Base-by-base conservation (phyloP, 2,329 filamentous ascomycete genomes). In the Alternaria brassicicola region DNA sequence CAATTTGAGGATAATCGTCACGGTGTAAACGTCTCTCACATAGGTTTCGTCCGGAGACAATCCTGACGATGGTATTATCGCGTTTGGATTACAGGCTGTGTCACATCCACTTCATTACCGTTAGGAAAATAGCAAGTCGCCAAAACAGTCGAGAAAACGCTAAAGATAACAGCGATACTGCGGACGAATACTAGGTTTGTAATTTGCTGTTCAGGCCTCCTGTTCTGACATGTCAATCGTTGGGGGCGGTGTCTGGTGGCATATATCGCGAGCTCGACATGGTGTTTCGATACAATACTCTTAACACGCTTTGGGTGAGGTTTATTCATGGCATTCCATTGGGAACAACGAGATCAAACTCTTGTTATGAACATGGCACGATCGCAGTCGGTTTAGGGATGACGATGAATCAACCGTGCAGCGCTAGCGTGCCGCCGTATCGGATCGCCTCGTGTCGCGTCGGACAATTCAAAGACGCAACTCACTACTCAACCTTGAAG, bases 1-100 rank as follows among this genome's bases (percentile, higher is more conserved):
- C 5, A 45, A 50, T 53, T 72, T 67, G 17, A 67, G 66, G 50
- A 73, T 71, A 39, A 73, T 69, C 4, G 70, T 73, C 9, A 71
- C 2, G 9, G 69, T 70, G 43, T 65, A 72, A 7, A 69, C 59
- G 9, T 69, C 65, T 19, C n/a, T 19, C 35, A 10, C n/a, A 19
- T 15, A 36, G n/a, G 35, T n/a, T 36, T 17, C 19, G n/a, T 17
- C 17, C 35, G 19, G 25, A 7, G 35, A 36, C 35, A 19, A 3
- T 36, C 17, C 35, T 19, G 8, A 36, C 35, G 64, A 61, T 8
- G 68, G 70, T 3, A 69, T 69, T 26, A 65, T 46, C 13, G 62
- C 62, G 30, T 61, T 59, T 17, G 62, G 62, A 28, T 63, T 58
- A 48, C 64, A 67, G 12, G 62, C 64, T 8, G 64, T 66, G 43